Evolutionary conservation across 2,329 filamentous ascomycete genomes (phyloP).

Genomic region (Dactylellina parvicollis): DNA sequence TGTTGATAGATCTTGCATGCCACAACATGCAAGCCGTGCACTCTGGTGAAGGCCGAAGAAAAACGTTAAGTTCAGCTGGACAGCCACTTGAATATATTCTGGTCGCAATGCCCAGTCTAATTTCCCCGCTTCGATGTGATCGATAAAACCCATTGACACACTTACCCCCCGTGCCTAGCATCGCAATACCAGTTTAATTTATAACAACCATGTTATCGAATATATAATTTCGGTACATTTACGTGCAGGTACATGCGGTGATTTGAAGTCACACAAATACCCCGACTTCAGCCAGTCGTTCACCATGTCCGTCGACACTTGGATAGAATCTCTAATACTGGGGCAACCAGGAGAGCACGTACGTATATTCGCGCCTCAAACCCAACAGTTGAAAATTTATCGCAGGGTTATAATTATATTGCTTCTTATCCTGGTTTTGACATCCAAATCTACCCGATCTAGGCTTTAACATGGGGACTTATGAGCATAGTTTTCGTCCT

Average conservation of each 20-base stretch:
- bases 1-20: constrained; percentile 30
- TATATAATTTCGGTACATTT: background rate
- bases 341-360: constrained; percentile 21
- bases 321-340: constrained; percentile 31
- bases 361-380: background rate
- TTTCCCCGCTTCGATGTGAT: constrained; percentile 2
- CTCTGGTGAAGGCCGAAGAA: background rate
- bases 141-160: background rate
- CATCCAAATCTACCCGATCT: background rate
- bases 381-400: background rate
- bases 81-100: background rate
- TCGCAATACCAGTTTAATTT: too few species aligned
- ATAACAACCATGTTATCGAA: constrained; percentile 10
- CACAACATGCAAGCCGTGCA: background rate
- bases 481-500: constrained; percentile 29
- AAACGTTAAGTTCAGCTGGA: constrained; percentile 26
- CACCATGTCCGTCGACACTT: constrained; percentile 20
- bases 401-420: too few species aligned
- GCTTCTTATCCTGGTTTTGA: background rate
- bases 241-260: too few species aligned
- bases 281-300: too few species aligned
- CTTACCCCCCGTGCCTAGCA: too few species aligned
- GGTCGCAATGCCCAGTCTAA: background rate
- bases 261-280: too few species aligned
- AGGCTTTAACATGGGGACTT: constrained; percentile 32